Base-by-base conservation (phyloP, 129 eudicot species). In the Cynara cardunculus region DNA sequence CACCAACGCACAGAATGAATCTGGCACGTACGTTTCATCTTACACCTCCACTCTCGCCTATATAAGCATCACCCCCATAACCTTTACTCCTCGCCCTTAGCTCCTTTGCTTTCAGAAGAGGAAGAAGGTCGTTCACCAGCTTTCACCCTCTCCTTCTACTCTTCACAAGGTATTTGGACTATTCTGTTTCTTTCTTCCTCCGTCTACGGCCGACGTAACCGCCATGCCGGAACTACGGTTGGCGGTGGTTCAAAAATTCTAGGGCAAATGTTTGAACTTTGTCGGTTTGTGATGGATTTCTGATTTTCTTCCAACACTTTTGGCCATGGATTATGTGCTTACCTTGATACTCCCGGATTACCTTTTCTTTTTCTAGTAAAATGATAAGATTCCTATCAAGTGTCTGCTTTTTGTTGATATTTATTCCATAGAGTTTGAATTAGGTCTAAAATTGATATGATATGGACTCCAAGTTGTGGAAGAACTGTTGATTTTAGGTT, bases 101-200 rank as follows among this genome's bases (percentile, higher is more conserved):
- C 84, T 74, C 80, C 75, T 74, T 74, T 81, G 59, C 85, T 68
- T 82, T 82, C 70, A 67, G 80, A 82, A 81, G 85, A 74, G 70
- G 56, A 39, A 64, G 69, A 76, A 76, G 19, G 19, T 18, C 30
- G 10, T 19, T n/a, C 1, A 3, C 18, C 61, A 30, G 13, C 65
- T 27, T 44, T 65, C 53, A 70, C 30, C 31, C 69, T 46, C 78
- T 80, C 28, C 70, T 69, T 67, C 71, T 28, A 21, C 85, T 82
- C 80, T 68, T 75, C 76, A 25, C 3, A 44, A 82, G 85, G 85
- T 82, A 82, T 31, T 10, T 67, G 69, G 70, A 79, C 59, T 71
- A 49, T 12, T 41, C 32, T 13, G 22, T 12, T 22, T 19, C 35
- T 19, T 5, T 56, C 1, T 18, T 8, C 59, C 69, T 74, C 68